phyloP scores from a whole-genome alignment of 768 basidiomycete genomes.

The Suillus variegatus region DNA sequence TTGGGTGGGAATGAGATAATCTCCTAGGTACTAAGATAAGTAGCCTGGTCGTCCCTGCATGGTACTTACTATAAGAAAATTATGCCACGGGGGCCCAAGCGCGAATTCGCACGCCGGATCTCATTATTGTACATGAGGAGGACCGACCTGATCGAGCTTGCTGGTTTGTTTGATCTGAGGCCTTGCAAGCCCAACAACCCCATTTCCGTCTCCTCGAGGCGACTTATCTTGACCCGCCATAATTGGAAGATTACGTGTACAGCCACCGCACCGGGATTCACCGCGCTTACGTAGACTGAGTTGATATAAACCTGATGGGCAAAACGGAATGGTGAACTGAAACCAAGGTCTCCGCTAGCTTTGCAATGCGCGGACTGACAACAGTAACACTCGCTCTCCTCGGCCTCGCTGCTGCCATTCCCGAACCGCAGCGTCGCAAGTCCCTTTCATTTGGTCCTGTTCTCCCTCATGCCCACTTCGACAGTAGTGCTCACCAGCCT shows the following conservation, averaged over 20 bases:
- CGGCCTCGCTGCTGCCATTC: slow-evolving; percentile 51
- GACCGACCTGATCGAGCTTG: not conserved
- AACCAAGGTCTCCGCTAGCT: not conserved
- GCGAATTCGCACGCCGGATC: slow-evolving; percentile 1
- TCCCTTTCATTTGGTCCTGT: slow-evolving; percentile 86
- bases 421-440: slow-evolving; percentile 56
- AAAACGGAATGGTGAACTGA: not conserved
- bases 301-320: not conserved
- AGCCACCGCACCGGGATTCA: not conserved
- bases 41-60: too few relatives aligned
- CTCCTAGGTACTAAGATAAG: not conserved
- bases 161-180: not conserved
- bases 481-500: slow-evolving; percentile 39
- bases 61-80: too few relatives aligned
- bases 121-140: not conserved
- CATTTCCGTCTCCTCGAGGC: slow-evolving; percentile 7
- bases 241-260: slow-evolving; percentile 4
- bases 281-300: not conserved
- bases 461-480: slow-evolving; percentile 71
- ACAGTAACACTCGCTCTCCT: slow-evolving; percentile 62
- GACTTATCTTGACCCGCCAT: not conserved
- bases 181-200: not conserved
- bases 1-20: not conserved
- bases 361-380: slow-evolving; percentile 62
- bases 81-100: not conserved